phyloP scores from a whole-genome alignment of 345 rosid species.

The Euclidium syriacum region DNA sequence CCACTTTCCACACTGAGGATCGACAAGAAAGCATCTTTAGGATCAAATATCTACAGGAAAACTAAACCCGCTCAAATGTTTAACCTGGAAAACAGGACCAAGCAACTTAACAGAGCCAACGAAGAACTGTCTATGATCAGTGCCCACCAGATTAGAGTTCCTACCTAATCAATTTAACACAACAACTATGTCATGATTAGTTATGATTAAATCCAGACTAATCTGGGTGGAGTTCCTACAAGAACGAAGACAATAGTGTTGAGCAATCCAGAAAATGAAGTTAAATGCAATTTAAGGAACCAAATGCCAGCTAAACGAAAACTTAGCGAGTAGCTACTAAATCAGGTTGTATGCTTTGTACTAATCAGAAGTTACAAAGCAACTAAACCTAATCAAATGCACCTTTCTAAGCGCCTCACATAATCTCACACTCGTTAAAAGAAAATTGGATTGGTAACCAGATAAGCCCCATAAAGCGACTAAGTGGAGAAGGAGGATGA shows the following conservation, averaged over 20 bases:
- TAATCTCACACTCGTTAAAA: too few species aligned
- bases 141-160: neutral
- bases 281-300: too few species aligned
- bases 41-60: neutral
- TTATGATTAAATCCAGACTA: neutral
- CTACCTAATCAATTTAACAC: neutral
- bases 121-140: neutral
- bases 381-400: too few species aligned
- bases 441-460: too few species aligned
- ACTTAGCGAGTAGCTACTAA: too few species aligned
- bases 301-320: too few species aligned
- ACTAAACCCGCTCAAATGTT: neutral
- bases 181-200: neutral
- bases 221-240: neutral
- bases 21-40: neutral
- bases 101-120: neutral
- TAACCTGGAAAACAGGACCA: neutral
- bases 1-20: neutral
- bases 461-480: too few species aligned
- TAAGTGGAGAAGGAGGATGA: too few species aligned
- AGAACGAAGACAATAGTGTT: neutral
- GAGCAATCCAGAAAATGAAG: too few species aligned
- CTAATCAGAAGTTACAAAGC: too few species aligned
- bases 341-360: too few species aligned
- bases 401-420: too few species aligned